Conservation (phyloP, 768 basidiomycete species). For the Lactarius sp. region DNA sequence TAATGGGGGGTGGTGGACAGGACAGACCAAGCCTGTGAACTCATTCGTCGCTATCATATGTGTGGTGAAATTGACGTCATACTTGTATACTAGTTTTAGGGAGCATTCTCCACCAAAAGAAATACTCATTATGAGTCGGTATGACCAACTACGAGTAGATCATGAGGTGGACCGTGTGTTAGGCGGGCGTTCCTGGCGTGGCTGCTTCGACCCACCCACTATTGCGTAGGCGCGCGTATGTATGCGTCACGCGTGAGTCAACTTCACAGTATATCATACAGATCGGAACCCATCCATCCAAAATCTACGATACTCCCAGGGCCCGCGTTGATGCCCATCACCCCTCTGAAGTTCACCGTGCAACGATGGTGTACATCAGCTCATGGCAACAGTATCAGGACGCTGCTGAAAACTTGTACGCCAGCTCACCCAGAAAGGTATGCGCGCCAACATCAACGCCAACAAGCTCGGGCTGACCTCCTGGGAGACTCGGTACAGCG, state of each 20-base stretch:
- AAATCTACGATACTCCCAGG: not conserved
- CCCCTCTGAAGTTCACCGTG: constrained; percentile 18
- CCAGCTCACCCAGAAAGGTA: constrained; percentile 73
- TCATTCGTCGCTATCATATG: not conserved
- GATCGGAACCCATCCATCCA: constrained; percentile 4
- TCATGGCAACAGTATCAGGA: constrained; percentile 90
- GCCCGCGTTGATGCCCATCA: constrained; percentile 20
- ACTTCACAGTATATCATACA: not conserved
- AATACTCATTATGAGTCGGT: not conserved
- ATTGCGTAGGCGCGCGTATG: not conserved
- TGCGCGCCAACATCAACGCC: constrained; percentile 28
- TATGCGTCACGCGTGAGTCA: not conserved
- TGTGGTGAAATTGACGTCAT: not conserved
- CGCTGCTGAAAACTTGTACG: constrained; percentile 82
- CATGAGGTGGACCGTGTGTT: not conserved
- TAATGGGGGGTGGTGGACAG: not conserved
- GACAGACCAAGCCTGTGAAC: not conserved
- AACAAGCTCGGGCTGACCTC: not conserved
- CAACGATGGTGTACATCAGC: constrained; percentile 81
- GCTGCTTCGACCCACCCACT: no score
- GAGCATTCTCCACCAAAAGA: no score
- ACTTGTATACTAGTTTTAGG: no score
- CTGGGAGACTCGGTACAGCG: constrained; percentile 76
- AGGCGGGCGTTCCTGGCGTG: no score
- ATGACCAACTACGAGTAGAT: no score